Evolutionary conservation across 2,329 filamentous ascomycete species (phyloP).

Genomic region (Gaeumannomyces tritici): DNA sequence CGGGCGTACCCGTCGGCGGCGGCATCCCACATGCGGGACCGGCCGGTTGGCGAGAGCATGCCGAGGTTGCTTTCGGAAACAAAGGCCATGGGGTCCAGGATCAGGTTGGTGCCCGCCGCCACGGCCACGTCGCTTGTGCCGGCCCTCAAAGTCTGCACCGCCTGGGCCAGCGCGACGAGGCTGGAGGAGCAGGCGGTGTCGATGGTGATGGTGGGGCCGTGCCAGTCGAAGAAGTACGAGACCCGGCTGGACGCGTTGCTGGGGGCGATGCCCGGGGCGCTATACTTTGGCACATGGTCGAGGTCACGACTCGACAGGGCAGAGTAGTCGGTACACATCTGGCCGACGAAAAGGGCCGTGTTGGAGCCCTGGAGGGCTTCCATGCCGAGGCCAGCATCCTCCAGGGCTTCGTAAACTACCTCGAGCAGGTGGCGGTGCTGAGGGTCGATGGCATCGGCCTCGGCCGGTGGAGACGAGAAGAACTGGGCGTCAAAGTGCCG

Average conservation of each 20-base stretch:
- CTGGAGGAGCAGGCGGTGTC: conserved; percentile 26
- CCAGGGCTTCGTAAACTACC: conserved; percentile 23
- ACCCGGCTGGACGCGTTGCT: conserved; percentile 16
- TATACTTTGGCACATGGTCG: background rate
- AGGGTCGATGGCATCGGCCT: conserved; percentile 17
- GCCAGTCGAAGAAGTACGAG: conserved; percentile 21
- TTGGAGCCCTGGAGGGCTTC: conserved; percentile 7
- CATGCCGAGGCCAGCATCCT: conserved; percentile 13
- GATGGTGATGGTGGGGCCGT: conserved; percentile 16
- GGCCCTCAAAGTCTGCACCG: conserved; percentile 35
- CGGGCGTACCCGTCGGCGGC: conserved; percentile 40
- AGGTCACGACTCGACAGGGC: background rate
- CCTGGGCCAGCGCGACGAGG: conserved; percentile 38
- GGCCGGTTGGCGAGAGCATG: conserved; percentile 26
- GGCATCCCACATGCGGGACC: conserved; percentile 31
- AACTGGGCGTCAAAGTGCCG: conserved; percentile 34
- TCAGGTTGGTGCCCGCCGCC: background rate
- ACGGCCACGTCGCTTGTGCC: conserved; percentile 18
- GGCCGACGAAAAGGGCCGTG: conserved; percentile 14
- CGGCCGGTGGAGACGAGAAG: background rate
- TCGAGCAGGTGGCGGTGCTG: conserved; percentile 23
- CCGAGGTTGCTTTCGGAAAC: conserved; percentile 24
- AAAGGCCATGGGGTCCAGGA: conserved; percentile 17
- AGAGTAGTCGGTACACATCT: conserved; percentile 5
- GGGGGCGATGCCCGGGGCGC: background rate